A percentile compares a stretch with the other conserved stretches of the same genome.
Evolutionary conservation across 2,329 filamentous ascomycete genomes (phyloP).

Genomic region (Teratosphaeria zuluensis): DNA sequence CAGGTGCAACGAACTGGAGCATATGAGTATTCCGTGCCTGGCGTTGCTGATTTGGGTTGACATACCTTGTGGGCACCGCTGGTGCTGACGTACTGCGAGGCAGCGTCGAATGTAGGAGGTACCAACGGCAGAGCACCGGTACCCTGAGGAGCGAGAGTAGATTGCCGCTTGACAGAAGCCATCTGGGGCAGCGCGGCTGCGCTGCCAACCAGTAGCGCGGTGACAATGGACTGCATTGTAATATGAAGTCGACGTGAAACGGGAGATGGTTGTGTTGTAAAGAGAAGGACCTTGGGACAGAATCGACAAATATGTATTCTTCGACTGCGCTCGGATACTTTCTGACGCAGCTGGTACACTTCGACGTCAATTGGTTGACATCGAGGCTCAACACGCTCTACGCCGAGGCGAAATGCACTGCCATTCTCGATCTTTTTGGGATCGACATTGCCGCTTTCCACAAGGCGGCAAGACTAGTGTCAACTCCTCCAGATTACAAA

Average conservation of each 20-base stretch:
- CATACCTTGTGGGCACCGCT: slow-evolving; percentile 14
- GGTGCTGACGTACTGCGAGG: slow-evolving; percentile 20
- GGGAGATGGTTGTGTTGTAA: not conserved
- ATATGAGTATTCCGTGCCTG: not conserved
- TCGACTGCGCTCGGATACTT: not conserved
- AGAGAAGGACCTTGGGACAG: not conserved
- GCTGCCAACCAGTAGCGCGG: slow-evolving; percentile 3
- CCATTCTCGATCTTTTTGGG: not conserved
- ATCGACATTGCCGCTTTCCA: not conserved
- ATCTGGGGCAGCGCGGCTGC: slow-evolving; percentile 8
- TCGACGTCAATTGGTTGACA: not conserved
- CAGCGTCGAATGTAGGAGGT: slow-evolving; percentile 24
- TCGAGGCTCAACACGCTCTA: not conserved
- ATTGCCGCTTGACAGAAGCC: slow-evolving; percentile 4
- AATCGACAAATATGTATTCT: slow-evolving; percentile 1
- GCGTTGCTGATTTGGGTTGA: not conserved
- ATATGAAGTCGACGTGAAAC: not conserved
- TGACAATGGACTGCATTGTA: slow-evolving; percentile 4
- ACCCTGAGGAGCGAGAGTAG: slow-evolving; percentile 13
- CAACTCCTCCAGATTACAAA: not conserved
- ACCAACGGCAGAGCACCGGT: slow-evolving; percentile 15
- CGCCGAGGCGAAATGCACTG: not conserved
- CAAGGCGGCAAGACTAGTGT: not conserved
- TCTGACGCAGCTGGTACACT: not conserved
- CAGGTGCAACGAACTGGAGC: slow-evolving; percentile 13